Evolutionary conservation across 2,329 filamentous ascomycete genomes (phyloP).

Genomic region (Pseudogymnoascus sp.): DNA sequence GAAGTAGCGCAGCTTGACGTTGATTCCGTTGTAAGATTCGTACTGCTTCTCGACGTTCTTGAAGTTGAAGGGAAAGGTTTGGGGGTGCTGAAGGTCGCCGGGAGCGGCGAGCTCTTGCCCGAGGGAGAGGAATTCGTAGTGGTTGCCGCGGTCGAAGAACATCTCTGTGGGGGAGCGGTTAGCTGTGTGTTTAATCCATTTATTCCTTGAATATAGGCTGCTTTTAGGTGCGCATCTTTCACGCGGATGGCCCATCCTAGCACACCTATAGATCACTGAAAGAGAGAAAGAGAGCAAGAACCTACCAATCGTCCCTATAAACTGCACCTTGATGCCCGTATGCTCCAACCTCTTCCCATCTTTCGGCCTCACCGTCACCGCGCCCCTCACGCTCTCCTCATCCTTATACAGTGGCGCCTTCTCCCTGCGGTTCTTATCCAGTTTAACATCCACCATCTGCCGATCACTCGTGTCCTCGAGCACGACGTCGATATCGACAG

Average conservation of each 20-base stretch:
- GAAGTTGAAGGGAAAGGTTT: constrained; percentile 99
- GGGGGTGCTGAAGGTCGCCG: constrained; percentile 94
- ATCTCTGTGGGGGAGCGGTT: constrained; percentile 60
- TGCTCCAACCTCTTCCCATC: constrained; percentile 97
- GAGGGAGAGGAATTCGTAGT: constrained; percentile 96
- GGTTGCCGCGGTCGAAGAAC: constrained; percentile 99
- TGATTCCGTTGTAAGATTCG: constrained; percentile 99
- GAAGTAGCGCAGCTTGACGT: constrained; percentile 98
- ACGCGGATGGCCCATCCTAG: neutral
- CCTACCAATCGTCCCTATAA: constrained; percentile 93
- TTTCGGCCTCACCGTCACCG: constrained; percentile 90
- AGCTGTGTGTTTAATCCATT: constrained; percentile 6
- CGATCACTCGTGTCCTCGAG: constrained; percentile 92
- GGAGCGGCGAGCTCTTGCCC: constrained; percentile 95
- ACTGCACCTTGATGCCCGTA: constrained; percentile 98
- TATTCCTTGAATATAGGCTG: neutral
- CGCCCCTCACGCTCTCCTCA: constrained; percentile 94
- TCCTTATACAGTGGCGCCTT: constrained; percentile 97
- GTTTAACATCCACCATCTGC: constrained; percentile 92
- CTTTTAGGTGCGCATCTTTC: neutral
- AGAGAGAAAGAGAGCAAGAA: constrained; percentile 16
- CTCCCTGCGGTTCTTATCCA: constrained; percentile 95
- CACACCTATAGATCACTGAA: neutral
- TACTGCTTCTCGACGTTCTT: constrained; percentile 99
- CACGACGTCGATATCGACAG: constrained; percentile 97